phyloP scores from a whole-genome alignment of 495 filamentous ascomycete genomes.

The Trypethelium eluteriae region DNA sequence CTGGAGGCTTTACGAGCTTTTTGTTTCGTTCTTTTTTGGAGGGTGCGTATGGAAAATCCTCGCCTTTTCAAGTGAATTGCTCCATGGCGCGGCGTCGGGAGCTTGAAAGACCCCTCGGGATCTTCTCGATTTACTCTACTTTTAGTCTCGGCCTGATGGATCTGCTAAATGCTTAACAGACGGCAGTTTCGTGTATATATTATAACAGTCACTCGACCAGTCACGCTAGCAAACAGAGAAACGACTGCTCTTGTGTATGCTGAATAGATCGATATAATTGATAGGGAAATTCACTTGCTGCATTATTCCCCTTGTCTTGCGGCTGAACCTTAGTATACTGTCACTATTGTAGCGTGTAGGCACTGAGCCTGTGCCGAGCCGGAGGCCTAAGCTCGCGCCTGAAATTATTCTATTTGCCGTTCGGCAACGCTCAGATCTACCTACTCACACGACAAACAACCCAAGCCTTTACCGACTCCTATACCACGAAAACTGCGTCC shows the following conservation, averaged over 20 bases:
- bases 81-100: constrained; percentile 4
- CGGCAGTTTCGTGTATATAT: background rate
- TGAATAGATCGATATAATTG: background rate
- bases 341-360: background rate
- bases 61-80: background rate
- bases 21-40: background rate
- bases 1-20: background rate
- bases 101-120: background rate
- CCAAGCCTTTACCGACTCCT: background rate
- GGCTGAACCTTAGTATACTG: background rate
- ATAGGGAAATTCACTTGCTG: background rate
- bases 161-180: background rate
- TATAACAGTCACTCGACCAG: too few relatives aligned
- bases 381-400: background rate
- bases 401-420: background rate
- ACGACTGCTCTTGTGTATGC: background rate
- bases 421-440: background rate
- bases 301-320: background rate
- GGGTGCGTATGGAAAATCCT: background rate
- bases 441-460: constrained; percentile 9
- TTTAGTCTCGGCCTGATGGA: background rate
- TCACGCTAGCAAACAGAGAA: background rate
- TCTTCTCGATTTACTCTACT: background rate
- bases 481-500: background rate
- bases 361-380: background rate